Evolutionary conservation across 2,329 filamentous ascomycete genomes (phyloP).

Genomic region (Talaromyces sp.): DNA sequence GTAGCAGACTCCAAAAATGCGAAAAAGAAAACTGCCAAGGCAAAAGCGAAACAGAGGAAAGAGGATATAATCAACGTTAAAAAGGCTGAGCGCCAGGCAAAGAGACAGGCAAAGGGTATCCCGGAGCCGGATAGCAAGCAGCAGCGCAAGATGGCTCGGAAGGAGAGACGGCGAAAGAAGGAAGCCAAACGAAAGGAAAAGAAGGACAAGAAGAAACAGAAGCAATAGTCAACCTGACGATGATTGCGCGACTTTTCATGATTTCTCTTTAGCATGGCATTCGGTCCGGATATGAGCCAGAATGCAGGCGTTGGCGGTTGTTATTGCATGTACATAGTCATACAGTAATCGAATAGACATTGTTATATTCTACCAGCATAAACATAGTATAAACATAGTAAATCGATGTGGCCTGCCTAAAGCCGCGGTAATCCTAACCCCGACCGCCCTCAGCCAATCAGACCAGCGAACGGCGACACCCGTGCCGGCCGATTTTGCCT

Average conservation of each 20-base stretch:
- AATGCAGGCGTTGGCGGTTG: not conserved
- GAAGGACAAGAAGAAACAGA: slow-evolving; percentile 16
- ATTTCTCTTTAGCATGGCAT: slow-evolving; percentile 3
- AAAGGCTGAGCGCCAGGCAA: slow-evolving; percentile 12
- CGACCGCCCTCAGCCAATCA: slow-evolving; percentile 8
- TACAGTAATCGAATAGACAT: too few relatives aligned
- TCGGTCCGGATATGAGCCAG: not conserved
- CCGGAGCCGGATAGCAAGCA: not conserved
- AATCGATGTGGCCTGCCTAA: not conserved
- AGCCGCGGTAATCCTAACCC: slow-evolving; percentile 14
- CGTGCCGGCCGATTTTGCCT: slow-evolving; percentile 25
- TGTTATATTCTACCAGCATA: not conserved
- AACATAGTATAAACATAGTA: not conserved
- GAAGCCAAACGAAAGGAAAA: slow-evolving; percentile 15
- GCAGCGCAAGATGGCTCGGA: not conserved
- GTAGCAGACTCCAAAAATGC: slow-evolving; percentile 6
- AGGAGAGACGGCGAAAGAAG: slow-evolving; percentile 11
- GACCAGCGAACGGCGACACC: slow-evolving; percentile 17
- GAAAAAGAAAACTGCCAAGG: slow-evolving; percentile 20
- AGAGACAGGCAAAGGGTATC: slow-evolving; percentile 6
- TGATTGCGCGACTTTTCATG: not conserved
- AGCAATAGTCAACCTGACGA: not conserved
- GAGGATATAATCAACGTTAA: slow-evolving; percentile 8
- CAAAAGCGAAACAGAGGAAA: slow-evolving; percentile 19
- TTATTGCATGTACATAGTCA: not conserved